phyloP scores from a whole-genome alignment of 352 stramenopile genomes.

The Globisporangium sylvaticum region DNA sequence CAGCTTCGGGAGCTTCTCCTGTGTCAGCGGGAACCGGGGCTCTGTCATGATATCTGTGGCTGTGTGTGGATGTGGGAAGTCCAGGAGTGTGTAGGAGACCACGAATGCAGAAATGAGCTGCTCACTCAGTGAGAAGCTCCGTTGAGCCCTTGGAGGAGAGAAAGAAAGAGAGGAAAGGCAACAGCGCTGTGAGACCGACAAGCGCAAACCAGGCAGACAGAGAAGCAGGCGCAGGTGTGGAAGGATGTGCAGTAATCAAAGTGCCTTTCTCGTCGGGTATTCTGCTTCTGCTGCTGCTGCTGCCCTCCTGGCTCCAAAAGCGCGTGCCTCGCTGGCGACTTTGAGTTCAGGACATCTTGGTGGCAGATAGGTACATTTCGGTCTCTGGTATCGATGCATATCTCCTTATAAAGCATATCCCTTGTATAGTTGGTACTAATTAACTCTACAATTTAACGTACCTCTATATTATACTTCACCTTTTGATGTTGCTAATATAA shows the following conservation, averaged over 20 bases:
- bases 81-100: neutral
- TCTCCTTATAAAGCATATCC: neutral
- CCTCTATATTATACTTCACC: too few species aligned
- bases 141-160: neutral
- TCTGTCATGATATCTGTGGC: neutral
- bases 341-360: neutral
- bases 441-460: neutral
- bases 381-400: neutral
- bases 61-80: neutral
- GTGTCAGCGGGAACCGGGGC: neutral
- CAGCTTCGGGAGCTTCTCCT: constrained; percentile 4
- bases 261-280: neutral
- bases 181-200: neutral
- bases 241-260: constrained; percentile 4
- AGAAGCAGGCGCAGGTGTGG: neutral
- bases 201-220: neutral
- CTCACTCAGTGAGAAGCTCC: neutral
- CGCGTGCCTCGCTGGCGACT: constrained; percentile 2
- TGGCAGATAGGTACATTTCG: neutral
- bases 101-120: constrained; percentile 5
- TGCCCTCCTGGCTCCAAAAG: neutral
- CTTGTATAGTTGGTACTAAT: neutral
- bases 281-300: neutral
- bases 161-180: neutral
- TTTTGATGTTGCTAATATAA: too few species aligned